phyloP scores from a whole-genome alignment of 169 alveolate species.

The Plasmodium vivax region DNA sequence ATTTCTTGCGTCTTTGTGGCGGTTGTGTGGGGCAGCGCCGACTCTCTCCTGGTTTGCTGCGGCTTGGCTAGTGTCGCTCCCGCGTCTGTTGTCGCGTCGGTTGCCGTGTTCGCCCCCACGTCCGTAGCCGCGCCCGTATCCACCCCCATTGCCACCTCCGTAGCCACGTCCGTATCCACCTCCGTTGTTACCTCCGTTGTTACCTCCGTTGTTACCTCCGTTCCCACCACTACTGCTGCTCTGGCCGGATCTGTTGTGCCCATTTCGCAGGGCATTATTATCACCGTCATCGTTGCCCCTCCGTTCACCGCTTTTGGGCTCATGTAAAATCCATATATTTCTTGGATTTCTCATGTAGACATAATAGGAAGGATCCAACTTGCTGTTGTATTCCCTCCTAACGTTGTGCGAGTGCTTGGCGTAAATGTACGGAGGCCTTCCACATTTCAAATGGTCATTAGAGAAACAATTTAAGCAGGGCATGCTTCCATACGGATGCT shows the following conservation, averaged over 20 bases:
- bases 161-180: too few relatives aligned
- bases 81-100: not conserved
- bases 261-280: not conserved
- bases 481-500: slow-evolving; percentile 4
- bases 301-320: not conserved
- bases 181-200: too few relatives aligned
- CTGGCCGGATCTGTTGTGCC: not conserved
- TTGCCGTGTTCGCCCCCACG: not conserved
- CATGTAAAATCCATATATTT: slow-evolving; percentile 32
- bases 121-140: not conserved
- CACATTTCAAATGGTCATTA: slow-evolving; percentile 49
- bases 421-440: slow-evolving; percentile 45
- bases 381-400: slow-evolving; percentile 27
- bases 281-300: not conserved
- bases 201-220: not conserved
- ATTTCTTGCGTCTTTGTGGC: not conserved
- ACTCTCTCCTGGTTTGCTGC: not conserved
- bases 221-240: not conserved
- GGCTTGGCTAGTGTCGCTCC: not conserved
- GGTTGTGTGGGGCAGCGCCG: not conserved
- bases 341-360: slow-evolving; percentile 39
- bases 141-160: not conserved
- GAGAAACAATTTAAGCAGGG: slow-evolving; percentile 52
- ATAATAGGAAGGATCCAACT: not conserved
- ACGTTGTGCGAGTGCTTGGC: slow-evolving; percentile 2